These are phyloP conservation scores for Hysterangium stoloniferum DNA, from an alignment of 768 basidiomycete species.

Conservation along the genomic window DNA sequence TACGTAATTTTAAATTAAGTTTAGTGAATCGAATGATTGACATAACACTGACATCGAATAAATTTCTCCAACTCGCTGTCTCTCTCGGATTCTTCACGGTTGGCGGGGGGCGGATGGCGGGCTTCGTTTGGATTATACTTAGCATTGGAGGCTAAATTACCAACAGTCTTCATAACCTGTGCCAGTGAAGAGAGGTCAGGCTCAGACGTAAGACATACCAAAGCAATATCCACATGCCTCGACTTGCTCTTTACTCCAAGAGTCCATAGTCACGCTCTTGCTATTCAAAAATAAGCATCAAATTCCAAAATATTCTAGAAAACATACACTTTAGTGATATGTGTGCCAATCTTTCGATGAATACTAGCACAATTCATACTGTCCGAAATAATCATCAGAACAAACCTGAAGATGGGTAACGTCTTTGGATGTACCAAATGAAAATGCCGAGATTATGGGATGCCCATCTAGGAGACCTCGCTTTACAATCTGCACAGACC, in stretches of 20 bases:
- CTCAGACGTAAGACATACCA: not conserved
- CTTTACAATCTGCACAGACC: constrained; percentile 86
- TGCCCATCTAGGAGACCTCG: constrained; percentile 84
- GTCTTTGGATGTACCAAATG: constrained; percentile 51
- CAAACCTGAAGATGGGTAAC: not conserved
- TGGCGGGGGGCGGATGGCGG: constrained; percentile 75
- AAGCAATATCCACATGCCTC: constrained; percentile 47
- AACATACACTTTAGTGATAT: constrained; percentile 85
- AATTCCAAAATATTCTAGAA: not conserved
- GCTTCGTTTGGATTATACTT: constrained; percentile 79
- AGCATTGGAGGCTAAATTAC: constrained; percentile 75
- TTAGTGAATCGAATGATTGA: constrained; percentile 1
- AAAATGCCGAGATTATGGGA: constrained; percentile 85
- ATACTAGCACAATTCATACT: constrained; percentile 86
- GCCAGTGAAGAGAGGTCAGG: constrained; percentile 12
- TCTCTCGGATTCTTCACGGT: constrained; percentile 67
- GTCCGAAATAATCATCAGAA: constrained; percentile 1
- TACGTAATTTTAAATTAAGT: constrained; percentile 2
- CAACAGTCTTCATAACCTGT: constrained; percentile 72
- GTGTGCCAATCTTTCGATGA: constrained; percentile 92
- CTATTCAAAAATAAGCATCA: constrained; percentile 32
- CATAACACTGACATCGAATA: constrained; percentile 60
- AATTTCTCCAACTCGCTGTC: constrained; percentile 89
- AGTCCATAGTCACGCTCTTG: constrained; percentile 84
- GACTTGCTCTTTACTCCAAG: constrained; percentile 84